phyloP scores from a whole-genome alignment of 176 grass and related monocot species.

The Alopecurus myosuroides region DNA sequence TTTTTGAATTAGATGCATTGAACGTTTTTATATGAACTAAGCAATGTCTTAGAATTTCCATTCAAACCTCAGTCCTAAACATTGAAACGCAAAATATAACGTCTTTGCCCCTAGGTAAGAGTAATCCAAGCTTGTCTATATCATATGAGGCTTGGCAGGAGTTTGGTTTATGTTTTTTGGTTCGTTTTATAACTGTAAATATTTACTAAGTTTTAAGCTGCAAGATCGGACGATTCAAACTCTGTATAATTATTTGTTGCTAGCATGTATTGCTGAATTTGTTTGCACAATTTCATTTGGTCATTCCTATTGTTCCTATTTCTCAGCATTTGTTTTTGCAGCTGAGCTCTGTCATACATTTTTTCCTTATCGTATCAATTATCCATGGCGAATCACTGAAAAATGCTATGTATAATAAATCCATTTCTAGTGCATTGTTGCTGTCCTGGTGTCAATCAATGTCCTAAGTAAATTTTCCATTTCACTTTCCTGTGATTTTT shows the following conservation, averaged over 20 bases:
- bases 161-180: background rate
- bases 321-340: background rate
- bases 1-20: background rate
- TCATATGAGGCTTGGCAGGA: background rate
- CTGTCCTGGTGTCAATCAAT: background rate
- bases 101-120: background rate
- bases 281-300: background rate
- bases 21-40: background rate
- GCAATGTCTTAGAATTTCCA: background rate
- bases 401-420: background rate
- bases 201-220: background rate
- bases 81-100: background rate
- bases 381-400: background rate
- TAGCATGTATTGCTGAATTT: background rate
- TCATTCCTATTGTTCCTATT: background rate
- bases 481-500: background rate
- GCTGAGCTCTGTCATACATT: background rate
- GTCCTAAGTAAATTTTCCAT: background rate
- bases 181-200: background rate
- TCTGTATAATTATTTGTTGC: background rate
- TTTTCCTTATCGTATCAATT: background rate
- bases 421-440: constrained; percentile 7
- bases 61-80: background rate
- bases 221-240: background rate
- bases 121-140: background rate